Base-by-base conservation (phyloP, 2,329 filamentous ascomycete species). In the Ascochyta rabiei region DNA sequence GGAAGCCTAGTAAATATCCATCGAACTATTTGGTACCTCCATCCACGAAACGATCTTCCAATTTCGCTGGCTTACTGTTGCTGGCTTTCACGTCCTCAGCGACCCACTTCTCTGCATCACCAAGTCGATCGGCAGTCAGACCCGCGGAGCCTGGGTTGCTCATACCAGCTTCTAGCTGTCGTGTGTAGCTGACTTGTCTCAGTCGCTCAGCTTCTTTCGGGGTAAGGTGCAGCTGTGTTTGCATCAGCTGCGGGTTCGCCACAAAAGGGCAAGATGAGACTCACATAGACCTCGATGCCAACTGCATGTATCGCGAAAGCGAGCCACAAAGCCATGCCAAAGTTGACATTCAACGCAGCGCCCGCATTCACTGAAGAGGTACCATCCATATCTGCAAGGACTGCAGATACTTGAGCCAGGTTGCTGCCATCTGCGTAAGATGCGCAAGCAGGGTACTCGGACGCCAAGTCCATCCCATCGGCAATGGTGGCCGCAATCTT, bases 271-370 rank as follows among this genome's bases (percentile, higher is more conserved):
- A 2, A 5, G 9, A 10, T 7, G 5, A 10, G 67, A 2, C 67
- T 73, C 19, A 86, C 69, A 72, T 86, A 77, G 2, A 71, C 21
- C 50, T 76, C 72, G 2, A 77, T 64, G 21, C 71, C 70, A 24
- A 64, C 9, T 12, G 62, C 74, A 60, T 88, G 84, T 1, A 87
- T 44, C 0, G 76, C 57, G 2, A 86, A 61, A 0, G 82, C 78
- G 6, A 87, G 48, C 82, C 83, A 87, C 1, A 80, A 50, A 0
- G 80, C 78, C 61, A 81, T 77, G 3, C 82, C 84, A 56, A 86
- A 87, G 1, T 65, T 70, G 1, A 80, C 44, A 16, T 79, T 75
- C 15, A 86, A 66, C 0, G 75, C 75, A 1, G 81, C 79, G 1
- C 76, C 79, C 4, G 76, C 55, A 35, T 77, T 70, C 19, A 70